These are phyloP conservation scores for Salvia hispanica DNA, from an alignment of 257 asterid genomes.

Conservation along the genomic window DNA sequence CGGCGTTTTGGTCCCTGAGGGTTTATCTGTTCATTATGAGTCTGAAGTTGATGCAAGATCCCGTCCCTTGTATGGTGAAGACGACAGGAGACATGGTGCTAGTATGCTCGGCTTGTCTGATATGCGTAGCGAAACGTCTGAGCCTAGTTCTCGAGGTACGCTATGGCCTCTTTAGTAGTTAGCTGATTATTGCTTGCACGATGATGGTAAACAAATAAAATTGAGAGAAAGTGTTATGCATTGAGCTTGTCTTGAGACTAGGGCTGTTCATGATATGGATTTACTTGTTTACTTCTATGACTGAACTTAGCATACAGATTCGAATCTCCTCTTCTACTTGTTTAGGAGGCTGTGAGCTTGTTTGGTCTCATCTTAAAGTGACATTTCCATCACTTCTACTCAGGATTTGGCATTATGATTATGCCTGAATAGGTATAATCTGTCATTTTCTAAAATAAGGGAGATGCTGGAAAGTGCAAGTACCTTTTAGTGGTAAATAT, in stretches of 20 bases:
- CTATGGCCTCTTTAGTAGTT: background rate
- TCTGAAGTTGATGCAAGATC: slow-evolving; percentile 28
- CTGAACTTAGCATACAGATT: slow-evolving; percentile 8
- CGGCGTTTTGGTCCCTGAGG: slow-evolving; percentile 49
- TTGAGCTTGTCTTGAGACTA: background rate
- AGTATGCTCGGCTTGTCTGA: slow-evolving; percentile 48
- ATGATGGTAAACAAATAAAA: background rate
- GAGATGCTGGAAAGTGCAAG: background rate
- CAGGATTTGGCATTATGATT: background rate
- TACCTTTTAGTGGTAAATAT: background rate
- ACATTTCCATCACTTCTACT: background rate
- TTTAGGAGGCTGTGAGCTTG: background rate
- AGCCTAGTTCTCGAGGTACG: slow-evolving; percentile 49
- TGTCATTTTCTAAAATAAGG: background rate
- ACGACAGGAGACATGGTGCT: slow-evolving; percentile 33
- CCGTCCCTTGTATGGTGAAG: slow-evolving; percentile 29
- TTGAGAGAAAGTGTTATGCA: background rate
- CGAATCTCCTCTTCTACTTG: background rate
- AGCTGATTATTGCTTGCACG: background rate
- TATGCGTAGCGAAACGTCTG: slow-evolving; percentile 43
- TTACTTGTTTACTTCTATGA: background rate
- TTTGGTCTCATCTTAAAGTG: background rate
- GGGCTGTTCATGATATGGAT: background rate
- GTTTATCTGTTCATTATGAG: slow-evolving; percentile 43
- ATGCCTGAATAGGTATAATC: background rate